phyloP scores from a whole-genome alignment of 1,139 yeast species.

The Pneumocystis murina region DNA sequence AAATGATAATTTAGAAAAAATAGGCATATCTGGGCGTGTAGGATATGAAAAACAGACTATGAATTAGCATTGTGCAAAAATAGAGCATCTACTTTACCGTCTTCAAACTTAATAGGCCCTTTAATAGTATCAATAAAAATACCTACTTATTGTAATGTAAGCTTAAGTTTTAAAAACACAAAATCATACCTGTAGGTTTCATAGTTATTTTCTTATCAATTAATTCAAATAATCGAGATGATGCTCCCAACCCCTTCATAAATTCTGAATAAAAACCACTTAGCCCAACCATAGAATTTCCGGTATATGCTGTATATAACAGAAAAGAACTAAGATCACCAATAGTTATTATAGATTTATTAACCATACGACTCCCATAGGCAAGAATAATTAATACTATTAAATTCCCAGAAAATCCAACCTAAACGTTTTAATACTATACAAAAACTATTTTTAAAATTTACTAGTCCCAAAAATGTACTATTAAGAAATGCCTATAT shows the following conservation, averaged over 20 bases:
- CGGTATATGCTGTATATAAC: constrained; percentile 88
- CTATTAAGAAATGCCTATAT: not conserved
- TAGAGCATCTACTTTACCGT: constrained; percentile 17
- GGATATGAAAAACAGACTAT: constrained; percentile 66
- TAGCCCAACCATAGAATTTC: constrained; percentile 74
- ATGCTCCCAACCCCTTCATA: constrained; percentile 96
- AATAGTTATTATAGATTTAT: constrained; percentile 53
- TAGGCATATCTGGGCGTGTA: constrained; percentile 58
- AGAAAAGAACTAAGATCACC: constrained; percentile 88
- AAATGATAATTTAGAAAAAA: constrained; percentile 52
- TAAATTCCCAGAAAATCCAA: constrained; percentile 67
- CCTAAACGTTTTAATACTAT: constrained; percentile 19
- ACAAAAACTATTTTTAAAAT: not conserved
- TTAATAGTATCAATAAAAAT: constrained; percentile 25
- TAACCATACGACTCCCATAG: constrained; percentile 67
- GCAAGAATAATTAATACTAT: constrained; percentile 63
- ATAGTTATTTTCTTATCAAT: constrained; percentile 62
- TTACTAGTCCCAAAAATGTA: not conserved
- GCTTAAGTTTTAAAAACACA: constrained; percentile 4
- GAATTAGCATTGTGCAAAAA: not conserved
- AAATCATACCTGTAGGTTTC: constrained; percentile 35
- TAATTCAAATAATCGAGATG: constrained; percentile 78
- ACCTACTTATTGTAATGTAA: constrained; percentile 5
- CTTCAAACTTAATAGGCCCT: constrained; percentile 44
- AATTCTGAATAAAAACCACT: constrained; percentile 83